These are phyloP conservation scores for Pythium phragmitis DNA, from an alignment of 352 stramenopile species.

Conservation along the genomic window DNA sequence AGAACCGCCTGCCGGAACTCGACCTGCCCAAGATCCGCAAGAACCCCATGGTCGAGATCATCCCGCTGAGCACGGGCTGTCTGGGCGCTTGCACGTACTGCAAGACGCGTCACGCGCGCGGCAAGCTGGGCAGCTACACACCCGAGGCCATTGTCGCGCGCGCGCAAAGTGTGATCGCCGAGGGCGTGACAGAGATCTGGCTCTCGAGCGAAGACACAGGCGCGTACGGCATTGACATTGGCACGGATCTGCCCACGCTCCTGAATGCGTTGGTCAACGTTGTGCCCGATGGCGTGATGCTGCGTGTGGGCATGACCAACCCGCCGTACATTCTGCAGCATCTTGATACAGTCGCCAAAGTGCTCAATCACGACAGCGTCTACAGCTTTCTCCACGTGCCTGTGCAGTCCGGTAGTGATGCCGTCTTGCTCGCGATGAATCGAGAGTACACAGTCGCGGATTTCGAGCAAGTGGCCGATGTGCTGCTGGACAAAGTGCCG, in stretches of 20 bases:
- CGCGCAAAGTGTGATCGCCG: conserved; percentile 58
- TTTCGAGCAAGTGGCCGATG: conserved; percentile 76
- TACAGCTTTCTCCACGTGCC: conserved; percentile 92
- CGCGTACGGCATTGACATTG: conserved; percentile 90
- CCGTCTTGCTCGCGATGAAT: conserved; percentile 89
- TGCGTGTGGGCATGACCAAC: conserved; percentile 93
- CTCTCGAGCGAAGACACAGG: conserved; percentile 91
- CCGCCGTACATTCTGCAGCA: conserved; percentile 91
- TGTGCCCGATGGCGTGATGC: conserved; percentile 77
- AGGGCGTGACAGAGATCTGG: conserved; percentile 91
- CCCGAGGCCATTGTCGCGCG: conserved; percentile 75
- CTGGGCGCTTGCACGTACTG: conserved; percentile 93
- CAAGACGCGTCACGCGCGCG: conserved; percentile 91
- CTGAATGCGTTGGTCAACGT: conserved; percentile 66
- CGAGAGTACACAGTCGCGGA: conserved; percentile 88
- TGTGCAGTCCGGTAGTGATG: conserved; percentile 87
- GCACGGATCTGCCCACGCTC: conserved; percentile 71
- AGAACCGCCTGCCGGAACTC: conserved; percentile 80
- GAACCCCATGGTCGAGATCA: conserved; percentile 92
- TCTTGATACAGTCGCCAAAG: conserved; percentile 75
- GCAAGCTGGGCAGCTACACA: conserved; percentile 88
- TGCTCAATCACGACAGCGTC: conserved; percentile 80
- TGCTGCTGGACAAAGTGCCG: conserved; percentile 71
- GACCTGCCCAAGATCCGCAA: conserved; percentile 92
- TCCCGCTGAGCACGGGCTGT: conserved; percentile 90